Evolutionary conservation across 768 basidiomycete species (phyloP).

Genomic region (Mycena crocata): DNA sequence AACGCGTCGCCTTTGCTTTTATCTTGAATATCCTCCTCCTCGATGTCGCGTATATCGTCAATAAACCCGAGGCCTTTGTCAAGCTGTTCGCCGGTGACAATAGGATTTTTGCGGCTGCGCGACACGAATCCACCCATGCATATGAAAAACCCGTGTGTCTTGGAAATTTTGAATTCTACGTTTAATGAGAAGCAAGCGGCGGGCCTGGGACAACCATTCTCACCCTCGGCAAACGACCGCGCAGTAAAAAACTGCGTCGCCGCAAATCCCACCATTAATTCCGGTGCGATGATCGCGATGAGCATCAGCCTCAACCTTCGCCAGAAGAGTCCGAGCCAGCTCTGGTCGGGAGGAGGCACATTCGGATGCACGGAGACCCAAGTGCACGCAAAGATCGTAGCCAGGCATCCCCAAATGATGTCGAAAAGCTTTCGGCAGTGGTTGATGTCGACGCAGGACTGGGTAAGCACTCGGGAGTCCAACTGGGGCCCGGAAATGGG

Average conservation of each 20-base stretch:
- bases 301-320: background rate
- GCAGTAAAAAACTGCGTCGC: background rate
- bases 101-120: constrained; percentile 1
- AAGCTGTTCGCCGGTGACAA: constrained; percentile 1
- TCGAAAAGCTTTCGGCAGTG: constrained; percentile 19
- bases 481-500: no score
- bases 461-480: no score
- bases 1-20: constrained; percentile 47
- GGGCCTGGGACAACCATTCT: background rate
- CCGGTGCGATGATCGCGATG: background rate
- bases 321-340: constrained; percentile 17
- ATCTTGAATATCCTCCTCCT: constrained; percentile 35
- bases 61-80: no score
- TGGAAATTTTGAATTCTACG: constrained; percentile 5
- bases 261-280: no score
- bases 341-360: constrained; percentile 13
- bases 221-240: background rate
- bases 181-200: background rate
- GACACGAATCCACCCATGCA: constrained; percentile 39
- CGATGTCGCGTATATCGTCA: background rate
- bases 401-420: no score
- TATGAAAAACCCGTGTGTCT: constrained; percentile 33
- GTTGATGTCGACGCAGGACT: constrained; percentile 8
- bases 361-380: constrained; percentile 40
- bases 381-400: constrained; percentile 31